phyloP scores from a whole-genome alignment of 257 asterid species.

The Petrea volubilis region DNA sequence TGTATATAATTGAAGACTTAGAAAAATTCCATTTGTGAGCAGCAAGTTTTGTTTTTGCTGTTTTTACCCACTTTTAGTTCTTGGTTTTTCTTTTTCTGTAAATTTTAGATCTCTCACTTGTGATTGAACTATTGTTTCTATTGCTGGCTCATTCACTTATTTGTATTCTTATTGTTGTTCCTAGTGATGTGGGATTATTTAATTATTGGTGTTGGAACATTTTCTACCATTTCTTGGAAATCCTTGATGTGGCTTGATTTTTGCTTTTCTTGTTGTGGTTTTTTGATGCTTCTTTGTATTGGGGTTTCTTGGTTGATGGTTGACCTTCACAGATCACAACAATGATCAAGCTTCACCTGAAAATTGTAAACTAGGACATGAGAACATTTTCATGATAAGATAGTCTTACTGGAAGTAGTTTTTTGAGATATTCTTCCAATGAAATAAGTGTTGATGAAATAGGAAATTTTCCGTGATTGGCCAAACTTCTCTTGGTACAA shows the following conservation, averaged over 20 bases:
- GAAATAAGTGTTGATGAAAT: no score
- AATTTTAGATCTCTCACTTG: slow-evolving; percentile 23
- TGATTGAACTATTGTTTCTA: slow-evolving; percentile 15
- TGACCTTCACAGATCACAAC: slow-evolving; percentile 28
- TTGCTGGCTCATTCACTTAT: slow-evolving; percentile 21
- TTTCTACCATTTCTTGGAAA: slow-evolving; percentile 18
- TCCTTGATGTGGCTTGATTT: slow-evolving; percentile 21
- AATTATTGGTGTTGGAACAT: slow-evolving; percentile 26
- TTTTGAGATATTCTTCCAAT: no score
- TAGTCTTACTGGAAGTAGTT: no score
- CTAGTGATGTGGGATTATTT: slow-evolving; percentile 17
- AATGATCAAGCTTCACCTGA: no score
- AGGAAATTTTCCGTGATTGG: no score
- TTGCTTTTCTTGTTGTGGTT: background rate
- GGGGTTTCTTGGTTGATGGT: slow-evolving; percentile 26
- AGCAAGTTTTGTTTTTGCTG: background rate
- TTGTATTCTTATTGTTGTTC: slow-evolving; percentile 28
- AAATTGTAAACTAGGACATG: no score
- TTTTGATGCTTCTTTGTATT: slow-evolving; percentile 14
- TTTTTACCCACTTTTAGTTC: background rate
- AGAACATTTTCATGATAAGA: no score
- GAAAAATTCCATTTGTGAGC: slow-evolving; percentile 25
- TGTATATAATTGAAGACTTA: no score
- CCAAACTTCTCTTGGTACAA: no score
- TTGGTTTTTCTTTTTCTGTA: background rate